Evolutionary conservation across 2,329 filamentous ascomycete species (phyloP).

Genomic region (Cryphonectria naterciae): DNA sequence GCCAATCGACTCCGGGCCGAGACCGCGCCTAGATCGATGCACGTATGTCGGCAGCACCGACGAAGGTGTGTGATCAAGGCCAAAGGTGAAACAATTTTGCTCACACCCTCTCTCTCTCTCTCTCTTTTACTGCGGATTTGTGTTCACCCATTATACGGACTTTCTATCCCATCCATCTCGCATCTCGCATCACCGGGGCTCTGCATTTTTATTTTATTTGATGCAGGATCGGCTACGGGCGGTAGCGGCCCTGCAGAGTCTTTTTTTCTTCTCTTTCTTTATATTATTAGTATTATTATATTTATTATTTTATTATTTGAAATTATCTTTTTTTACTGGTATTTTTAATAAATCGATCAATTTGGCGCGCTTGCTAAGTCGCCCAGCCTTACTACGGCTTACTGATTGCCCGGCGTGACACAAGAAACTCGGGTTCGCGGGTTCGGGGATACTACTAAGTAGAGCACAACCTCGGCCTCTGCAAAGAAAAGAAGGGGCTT

Average conservation of each 20-base stretch:
- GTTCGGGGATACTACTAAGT: background rate
- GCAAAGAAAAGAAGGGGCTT: background rate
- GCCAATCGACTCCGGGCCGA: conserved; percentile 3
- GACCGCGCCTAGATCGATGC: background rate
- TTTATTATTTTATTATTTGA: background rate
- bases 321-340: background rate
- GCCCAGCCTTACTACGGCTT: conserved; percentile 7
- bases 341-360: conserved; percentile 3
- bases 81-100: background rate
- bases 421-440: background rate
- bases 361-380: background rate
- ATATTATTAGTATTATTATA: too few relatives aligned
- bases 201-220: background rate
- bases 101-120: background rate
- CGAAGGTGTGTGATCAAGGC: background rate
- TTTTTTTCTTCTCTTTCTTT: background rate
- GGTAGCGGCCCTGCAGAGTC: background rate
- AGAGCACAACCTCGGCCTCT: background rate
- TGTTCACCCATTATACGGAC: background rate
- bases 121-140: background rate
- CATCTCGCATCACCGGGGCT: background rate
- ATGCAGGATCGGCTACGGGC: background rate
- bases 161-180: background rate
- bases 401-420: conserved; percentile 17
- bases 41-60: conserved; percentile 6